A percentile compares a stretch with the other conserved stretches of the same genome.
These are phyloP conservation scores for Purpureocillium lavendulum DNA, from an alignment of 2,329 filamentous ascomycete species.

Conservation along the genomic window DNA sequence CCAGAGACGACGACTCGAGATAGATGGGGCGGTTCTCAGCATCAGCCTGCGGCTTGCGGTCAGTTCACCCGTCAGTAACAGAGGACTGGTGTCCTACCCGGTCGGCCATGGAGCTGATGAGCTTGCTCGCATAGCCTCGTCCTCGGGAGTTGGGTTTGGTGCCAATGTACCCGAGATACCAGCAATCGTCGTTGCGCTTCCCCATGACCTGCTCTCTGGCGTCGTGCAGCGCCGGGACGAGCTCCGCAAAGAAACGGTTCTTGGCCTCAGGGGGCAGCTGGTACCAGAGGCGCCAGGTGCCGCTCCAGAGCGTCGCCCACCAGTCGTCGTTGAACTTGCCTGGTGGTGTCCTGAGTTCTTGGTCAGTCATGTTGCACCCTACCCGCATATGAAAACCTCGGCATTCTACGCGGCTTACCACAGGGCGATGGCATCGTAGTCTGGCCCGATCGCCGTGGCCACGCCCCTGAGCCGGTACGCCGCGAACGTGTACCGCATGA, in stretches of 20 bases:
- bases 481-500: constrained; percentile 70
- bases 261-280: constrained; percentile 65
- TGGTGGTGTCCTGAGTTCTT: constrained; percentile 57
- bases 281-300: constrained; percentile 71
- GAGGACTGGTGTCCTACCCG: constrained; percentile 34
- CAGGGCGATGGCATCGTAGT: constrained; percentile 70
- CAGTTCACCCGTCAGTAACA: no score
- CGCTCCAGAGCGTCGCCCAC: constrained; percentile 63
- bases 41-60: constrained; percentile 53
- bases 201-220: constrained; percentile 65
- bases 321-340: constrained; percentile 66
- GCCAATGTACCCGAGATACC: constrained; percentile 79
- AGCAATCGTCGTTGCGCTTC: constrained; percentile 56
- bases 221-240: constrained; percentile 65
- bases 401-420: no score
- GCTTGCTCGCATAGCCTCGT: constrained; percentile 62
- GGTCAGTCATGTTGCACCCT: no score
- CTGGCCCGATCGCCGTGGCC: constrained; percentile 64
- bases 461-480: constrained; percentile 67
- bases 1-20: constrained; percentile 64
- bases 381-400: no score
- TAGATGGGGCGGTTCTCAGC: constrained; percentile 60
- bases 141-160: constrained; percentile 63
- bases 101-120: constrained; percentile 61
- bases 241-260: constrained; percentile 67